Percentiles rank a stretch among this genome's conserved stretches.
These are phyloP conservation scores for Sonneratia caseolaris DNA, from an alignment of 345 rosid genomes.

Conservation along the genomic window DNA sequence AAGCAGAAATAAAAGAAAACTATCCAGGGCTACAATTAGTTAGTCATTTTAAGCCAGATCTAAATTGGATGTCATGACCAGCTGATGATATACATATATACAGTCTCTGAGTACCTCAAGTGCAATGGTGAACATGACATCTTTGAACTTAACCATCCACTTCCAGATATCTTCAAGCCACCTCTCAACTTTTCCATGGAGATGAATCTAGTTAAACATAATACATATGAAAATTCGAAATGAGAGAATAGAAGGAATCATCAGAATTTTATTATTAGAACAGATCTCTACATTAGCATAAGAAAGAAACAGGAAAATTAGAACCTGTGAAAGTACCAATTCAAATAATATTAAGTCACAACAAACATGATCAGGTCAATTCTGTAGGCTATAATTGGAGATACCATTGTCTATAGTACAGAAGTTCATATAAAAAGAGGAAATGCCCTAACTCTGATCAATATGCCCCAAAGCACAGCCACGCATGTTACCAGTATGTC, in stretches of 20 bases:
- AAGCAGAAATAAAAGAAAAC: not conserved
- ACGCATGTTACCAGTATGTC: not conserved
- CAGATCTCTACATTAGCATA: not conserved
- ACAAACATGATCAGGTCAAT: not conserved
- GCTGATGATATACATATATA: not conserved
- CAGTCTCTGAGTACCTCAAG: conserved; percentile 43
- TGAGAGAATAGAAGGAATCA: not conserved
- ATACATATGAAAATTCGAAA: conserved; percentile 1
- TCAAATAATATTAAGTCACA: not conserved
- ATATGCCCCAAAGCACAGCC: no score
- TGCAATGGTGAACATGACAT: conserved; percentile 45
- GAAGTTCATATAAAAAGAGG: no score
- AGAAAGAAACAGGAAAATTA: not conserved
- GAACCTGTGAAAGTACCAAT: not conserved
- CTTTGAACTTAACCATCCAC: conserved; percentile 80
- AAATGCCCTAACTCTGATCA: no score
- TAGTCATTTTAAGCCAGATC: not conserved
- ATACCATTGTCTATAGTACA: no score
- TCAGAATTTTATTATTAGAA: not conserved
- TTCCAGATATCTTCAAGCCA: conserved; percentile 80
- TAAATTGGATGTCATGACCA: not conserved
- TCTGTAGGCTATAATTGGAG: no score
- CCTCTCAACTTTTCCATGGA: conserved; percentile 55
- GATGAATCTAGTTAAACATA: conserved; percentile 35
- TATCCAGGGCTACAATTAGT: not conserved